phyloP scores from a whole-genome alignment of 805 yeast genomes.

The Yarrowia sp. region DNA sequence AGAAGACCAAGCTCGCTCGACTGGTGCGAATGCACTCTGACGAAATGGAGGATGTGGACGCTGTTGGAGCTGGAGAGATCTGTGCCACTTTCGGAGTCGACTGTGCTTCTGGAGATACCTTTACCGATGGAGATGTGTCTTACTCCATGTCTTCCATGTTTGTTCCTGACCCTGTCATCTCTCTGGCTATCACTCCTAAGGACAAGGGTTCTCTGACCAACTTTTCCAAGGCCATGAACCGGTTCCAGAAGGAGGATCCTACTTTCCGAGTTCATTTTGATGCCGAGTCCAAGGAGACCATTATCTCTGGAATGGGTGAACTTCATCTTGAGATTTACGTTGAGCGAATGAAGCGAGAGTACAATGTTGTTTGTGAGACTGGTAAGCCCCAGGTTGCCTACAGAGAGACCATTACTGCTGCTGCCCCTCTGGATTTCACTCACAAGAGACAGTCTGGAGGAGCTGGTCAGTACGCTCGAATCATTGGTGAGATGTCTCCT shows the following conservation, averaged over 20 bases:
- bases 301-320: conserved; percentile 98
- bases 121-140: conserved; percentile 75
- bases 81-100: conserved; percentile 99
- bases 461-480: conserved; percentile 98
- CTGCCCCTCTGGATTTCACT: conserved; percentile 82
- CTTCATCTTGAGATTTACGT: conserved; percentile 95
- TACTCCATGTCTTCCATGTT: conserved; percentile 96
- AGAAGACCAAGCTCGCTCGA: conserved; percentile 88
- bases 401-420: conserved; percentile 80
- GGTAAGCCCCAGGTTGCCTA: conserved; percentile 98
- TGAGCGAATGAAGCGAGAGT: conserved; percentile 97
- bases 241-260: conserved; percentile 99
- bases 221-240: conserved; percentile 93
- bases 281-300: conserved; percentile 86
- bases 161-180: conserved; percentile 98
- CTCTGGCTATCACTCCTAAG: conserved; percentile 85
- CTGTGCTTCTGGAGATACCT: conserved; percentile 98
- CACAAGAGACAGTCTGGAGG: conserved; percentile 99
- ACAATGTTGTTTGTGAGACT: conserved; percentile 89
- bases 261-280: conserved; percentile 93
- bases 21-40: conserved; percentile 98
- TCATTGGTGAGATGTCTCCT: conserved; percentile 76
- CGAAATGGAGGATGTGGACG: conserved; percentile 97
- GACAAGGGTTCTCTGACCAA: conserved; percentile 73
- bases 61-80: conserved; percentile 96